Conservation (phyloP, 2,329 filamentous ascomycete species). For the Lanzia echinophila region DNA sequence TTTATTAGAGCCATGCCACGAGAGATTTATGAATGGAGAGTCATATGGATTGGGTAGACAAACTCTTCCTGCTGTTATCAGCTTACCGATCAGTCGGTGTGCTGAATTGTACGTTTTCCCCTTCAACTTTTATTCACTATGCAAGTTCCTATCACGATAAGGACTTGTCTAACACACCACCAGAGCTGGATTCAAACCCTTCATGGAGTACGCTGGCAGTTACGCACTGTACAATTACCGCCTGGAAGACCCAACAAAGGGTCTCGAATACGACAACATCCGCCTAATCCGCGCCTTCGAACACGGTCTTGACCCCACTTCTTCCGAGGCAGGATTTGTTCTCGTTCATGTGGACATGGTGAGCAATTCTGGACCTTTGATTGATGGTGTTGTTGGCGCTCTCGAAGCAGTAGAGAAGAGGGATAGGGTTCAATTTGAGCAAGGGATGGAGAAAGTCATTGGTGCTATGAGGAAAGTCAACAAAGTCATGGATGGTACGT, state of each 20-base stretch:
- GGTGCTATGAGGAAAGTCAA: slow-evolving; percentile 64
- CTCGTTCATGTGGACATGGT: slow-evolving; percentile 96
- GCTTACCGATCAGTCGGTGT: slow-evolving; percentile 76
- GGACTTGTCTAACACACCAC: neutral
- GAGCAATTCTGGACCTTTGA: slow-evolving; percentile 70
- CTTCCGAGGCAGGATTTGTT: slow-evolving; percentile 93
- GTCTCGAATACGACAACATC: slow-evolving; percentile 60
- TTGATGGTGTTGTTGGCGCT: slow-evolving; percentile 63
- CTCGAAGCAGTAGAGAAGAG: slow-evolving; percentile 49
- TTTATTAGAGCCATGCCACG: slow-evolving; percentile 84
- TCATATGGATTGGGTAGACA: slow-evolving; percentile 73
- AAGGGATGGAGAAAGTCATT: slow-evolving; percentile 55
- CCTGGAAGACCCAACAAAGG: slow-evolving; percentile 47
- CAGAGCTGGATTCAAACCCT: slow-evolving; percentile 72
- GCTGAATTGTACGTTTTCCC: slow-evolving; percentile 69
- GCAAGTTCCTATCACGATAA: neutral
- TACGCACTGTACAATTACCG: slow-evolving; percentile 65
- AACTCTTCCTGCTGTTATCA: slow-evolving; percentile 64
- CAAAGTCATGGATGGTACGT: slow-evolving; percentile 65
- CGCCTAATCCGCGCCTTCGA: slow-evolving; percentile 89
- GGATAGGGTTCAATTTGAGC: slow-evolving; percentile 54
- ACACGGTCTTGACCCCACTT: slow-evolving; percentile 75
- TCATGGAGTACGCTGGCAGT: slow-evolving; percentile 77
- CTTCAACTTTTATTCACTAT: slow-evolving; percentile 1
- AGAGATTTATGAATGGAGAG: slow-evolving; percentile 62